Evolutionary conservation across 306 rosid genomes (phyloP), one percentile per base, ranked within the genome.

Genomic region (Erythrophleum fordii): DNA sequence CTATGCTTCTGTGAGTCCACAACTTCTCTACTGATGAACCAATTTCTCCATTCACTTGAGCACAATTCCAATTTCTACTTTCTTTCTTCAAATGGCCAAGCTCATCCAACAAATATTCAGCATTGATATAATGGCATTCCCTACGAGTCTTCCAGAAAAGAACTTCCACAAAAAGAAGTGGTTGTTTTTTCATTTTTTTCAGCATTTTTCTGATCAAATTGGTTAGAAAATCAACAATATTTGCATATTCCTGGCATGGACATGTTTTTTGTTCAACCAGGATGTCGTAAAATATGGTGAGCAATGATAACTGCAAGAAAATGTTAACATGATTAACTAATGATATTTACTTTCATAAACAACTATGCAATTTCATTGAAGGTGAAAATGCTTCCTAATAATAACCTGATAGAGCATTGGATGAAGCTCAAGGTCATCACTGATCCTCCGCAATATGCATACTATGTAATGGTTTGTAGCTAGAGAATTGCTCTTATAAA

Each of bases 351-450:
- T 37, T 37, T 73, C 68, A 80, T 64, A 83, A 58, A 59, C 64
- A 68, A 69, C 58, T 44, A 72, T 28, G n/a, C 45, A 75, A 56
- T 34, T 48, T 70, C 80, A 78, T 23, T 67, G 34, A 62, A 77
- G 80, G 48, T 77, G 49, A 80, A 52, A 77, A 67, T 28, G 31
- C 31, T 81, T 73, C 79, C 68, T 20, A 77, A 76, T 77, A 75
- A 70, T 80, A 58, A 92, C 99, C 99, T 95, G 97, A 86, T 95
- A 95, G 74, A 93, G 83, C 99, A 93, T 93, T 26, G 99, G 94
- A 67, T 94, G 94, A 77, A 91, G 97, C 79, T 85, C 95, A 69
- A 93, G 87, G 62, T 95, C 99, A 68, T 95, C 94, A 60, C 87
- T 89, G 53, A 95, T 88, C 90, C 90, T 93, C 65, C 78, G 89